Conservation (phyloP, 2,329 filamentous ascomycete species). For the Apiospora aurea region DNA sequence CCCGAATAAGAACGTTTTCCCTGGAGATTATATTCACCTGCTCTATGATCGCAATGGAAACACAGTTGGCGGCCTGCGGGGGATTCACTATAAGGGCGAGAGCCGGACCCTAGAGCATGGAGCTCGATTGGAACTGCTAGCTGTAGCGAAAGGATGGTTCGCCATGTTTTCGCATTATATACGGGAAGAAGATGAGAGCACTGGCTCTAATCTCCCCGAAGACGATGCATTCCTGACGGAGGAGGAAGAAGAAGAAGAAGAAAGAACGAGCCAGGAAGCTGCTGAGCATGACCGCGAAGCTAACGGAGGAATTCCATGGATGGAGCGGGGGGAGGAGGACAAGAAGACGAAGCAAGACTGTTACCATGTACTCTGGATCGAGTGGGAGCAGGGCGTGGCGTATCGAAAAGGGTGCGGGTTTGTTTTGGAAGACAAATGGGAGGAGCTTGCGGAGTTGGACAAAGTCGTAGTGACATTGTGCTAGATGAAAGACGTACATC, state of each 20-base stretch:
- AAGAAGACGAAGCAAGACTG: neutral
- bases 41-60: neutral
- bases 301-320: neutral
- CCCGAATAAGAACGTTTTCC: neutral
- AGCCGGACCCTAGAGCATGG: neutral
- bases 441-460: neutral
- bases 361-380: neutral
- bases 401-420: neutral
- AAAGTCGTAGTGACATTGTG: neutral
- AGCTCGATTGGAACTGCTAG: neutral
- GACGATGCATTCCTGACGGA: too few species aligned
- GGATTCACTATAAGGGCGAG: neutral
- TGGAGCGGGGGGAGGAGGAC: neutral
- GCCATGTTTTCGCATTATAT: neutral
- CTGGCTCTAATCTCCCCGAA: too few species aligned
- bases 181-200: neutral
- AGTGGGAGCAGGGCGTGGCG: neutral
- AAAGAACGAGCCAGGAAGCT: neutral
- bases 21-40: neutral
- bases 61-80: neutral
- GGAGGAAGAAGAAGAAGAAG: neutral
- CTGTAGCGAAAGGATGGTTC: neutral
- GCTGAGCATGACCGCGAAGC: too few species aligned
- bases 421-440: neutral
- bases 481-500: neutral